Evolutionary conservation across 75 land plant genomes (phyloP), one percentile per base, ranked within the genome.

Genomic region (Gnetum montanum): DNA sequence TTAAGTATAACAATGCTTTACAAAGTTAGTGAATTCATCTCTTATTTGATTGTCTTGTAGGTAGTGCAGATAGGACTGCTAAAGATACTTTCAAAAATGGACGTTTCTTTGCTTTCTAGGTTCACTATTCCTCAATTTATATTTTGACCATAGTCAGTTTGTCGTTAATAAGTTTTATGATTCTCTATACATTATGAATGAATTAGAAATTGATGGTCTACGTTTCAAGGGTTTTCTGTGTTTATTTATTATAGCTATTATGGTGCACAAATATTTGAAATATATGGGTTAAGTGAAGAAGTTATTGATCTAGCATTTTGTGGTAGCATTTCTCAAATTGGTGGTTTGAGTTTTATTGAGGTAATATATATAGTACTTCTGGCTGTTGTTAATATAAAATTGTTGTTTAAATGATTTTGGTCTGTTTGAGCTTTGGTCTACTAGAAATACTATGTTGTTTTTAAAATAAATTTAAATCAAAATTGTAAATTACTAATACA

Each of bases 241-340:
- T 43, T 34, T 1, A 33, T 24, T 49, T 66, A 22, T 41, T 54
- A 22, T 70, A 89, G 98, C 51, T 94, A 94, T 54, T 86, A 87
- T 72, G 99, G 99, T 29, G 99, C 99, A 49, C 99, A 94, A 61
- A 94, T 94, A 40, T 94, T 94, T 74, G 99, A 89, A 58, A 80
- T 89, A 37, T 89, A 89, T 69, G 99, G 99, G 36, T 50, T 94
- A 37, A 91, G 91, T 35, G 54, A 71, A 65, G 99, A 94, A 6
- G 70, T 94, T 34, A 81, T 94, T 40, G 88, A 83, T 61, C 31
- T 74, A 43, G 88, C 85, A 24, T 94, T 94, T 67, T 67, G 88
- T 69, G 99, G 99, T 26, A 89, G 91, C 48, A 72, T 81, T 11
- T 89, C 96, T 44, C 77, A 61, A 34, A 76, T 94, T 50, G 90